These are phyloP conservation scores for Coniochaeta sp. DNA, from an alignment of 2,329 filamentous ascomycete genomes.

Conservation along the genomic window DNA sequence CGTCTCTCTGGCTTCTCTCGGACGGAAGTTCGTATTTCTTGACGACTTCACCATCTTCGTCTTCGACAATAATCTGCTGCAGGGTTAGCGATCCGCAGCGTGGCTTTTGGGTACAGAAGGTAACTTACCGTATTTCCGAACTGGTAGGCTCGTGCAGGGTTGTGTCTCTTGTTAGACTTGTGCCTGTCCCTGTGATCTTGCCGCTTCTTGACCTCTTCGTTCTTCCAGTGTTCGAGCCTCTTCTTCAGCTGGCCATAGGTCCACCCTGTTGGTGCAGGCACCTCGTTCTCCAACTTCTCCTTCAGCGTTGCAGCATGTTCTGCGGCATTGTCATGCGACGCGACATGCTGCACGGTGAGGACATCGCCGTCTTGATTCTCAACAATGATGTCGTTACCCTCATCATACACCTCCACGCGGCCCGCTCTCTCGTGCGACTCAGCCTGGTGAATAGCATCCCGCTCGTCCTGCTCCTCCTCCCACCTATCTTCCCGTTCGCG, in stretches of 20 bases:
- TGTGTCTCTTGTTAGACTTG: slow-evolving; percentile 49
- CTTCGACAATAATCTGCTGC: slow-evolving; percentile 72
- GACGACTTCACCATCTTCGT: slow-evolving; percentile 79
- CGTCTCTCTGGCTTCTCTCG: slow-evolving; percentile 36
- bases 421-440: slow-evolving; percentile 1
- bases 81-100: slow-evolving; percentile 18
- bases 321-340: slow-evolving; percentile 11
- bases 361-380: slow-evolving; percentile 88
- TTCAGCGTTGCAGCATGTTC: slow-evolving; percentile 18
- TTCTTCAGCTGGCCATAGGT: slow-evolving; percentile 40
- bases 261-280: slow-evolving; percentile 28
- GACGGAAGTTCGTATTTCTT: slow-evolving; percentile 73
- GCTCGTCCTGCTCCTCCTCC: no score
- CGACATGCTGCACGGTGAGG: slow-evolving; percentile 51
- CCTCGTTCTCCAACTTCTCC: slow-evolving; percentile 23
- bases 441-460: background rate
- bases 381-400: slow-evolving; percentile 71
- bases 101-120: background rate
- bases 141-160: slow-evolving; percentile 76
- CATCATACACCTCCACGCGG: slow-evolving; percentile 65
- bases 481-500: slow-evolving; percentile 6
- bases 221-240: slow-evolving; percentile 43
- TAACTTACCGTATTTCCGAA: slow-evolving; percentile 68
- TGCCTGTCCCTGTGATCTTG: slow-evolving; percentile 42
- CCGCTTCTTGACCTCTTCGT: slow-evolving; percentile 54